Evolutionary conservation across 768 basidiomycete genomes (phyloP).

Genomic region (Clavulina sp.): DNA sequence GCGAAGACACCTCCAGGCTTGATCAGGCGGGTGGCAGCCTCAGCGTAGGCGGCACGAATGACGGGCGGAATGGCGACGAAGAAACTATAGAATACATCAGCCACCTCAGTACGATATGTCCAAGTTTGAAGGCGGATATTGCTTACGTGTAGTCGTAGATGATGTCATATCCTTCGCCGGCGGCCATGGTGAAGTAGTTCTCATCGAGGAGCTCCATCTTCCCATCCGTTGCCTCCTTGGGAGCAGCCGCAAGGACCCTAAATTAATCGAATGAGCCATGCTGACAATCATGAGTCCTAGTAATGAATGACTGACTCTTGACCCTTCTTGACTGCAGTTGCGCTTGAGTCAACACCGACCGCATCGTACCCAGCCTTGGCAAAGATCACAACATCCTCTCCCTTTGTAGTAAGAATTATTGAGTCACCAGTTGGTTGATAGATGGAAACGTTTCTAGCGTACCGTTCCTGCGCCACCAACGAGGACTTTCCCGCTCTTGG

Average conservation of each 20-base stretch:
- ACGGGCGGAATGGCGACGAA: constrained; percentile 53
- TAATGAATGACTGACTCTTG: constrained; percentile 21
- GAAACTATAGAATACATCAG: constrained; percentile 26
- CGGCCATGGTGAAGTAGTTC: constrained; percentile 38
- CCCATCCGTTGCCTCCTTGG: background rate
- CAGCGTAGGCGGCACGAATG: constrained; percentile 37
- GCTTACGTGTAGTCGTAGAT: constrained; percentile 48
- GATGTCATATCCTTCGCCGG: constrained; percentile 28
- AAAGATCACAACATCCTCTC: constrained; percentile 42
- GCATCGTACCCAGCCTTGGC: constrained; percentile 33
- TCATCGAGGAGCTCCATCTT: constrained; percentile 10
- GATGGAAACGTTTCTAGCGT: background rate
- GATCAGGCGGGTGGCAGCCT: constrained; percentile 35
- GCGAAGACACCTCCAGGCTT: constrained; percentile 48
- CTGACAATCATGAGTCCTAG: no score
- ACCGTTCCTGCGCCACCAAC: constrained; percentile 44
- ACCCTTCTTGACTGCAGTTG: constrained; percentile 34
- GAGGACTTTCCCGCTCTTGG: constrained; percentile 27
- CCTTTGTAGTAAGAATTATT: constrained; percentile 21
- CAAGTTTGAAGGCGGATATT: background rate
- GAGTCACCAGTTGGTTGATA: background rate
- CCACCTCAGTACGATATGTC: background rate
- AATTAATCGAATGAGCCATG: no score
- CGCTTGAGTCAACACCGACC: constrained; percentile 38
- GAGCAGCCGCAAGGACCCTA: no score